phyloP scores from a whole-genome alignment of 1,284 basidiomycete species.

The Apiotrichum akiyoshidainum region DNA sequence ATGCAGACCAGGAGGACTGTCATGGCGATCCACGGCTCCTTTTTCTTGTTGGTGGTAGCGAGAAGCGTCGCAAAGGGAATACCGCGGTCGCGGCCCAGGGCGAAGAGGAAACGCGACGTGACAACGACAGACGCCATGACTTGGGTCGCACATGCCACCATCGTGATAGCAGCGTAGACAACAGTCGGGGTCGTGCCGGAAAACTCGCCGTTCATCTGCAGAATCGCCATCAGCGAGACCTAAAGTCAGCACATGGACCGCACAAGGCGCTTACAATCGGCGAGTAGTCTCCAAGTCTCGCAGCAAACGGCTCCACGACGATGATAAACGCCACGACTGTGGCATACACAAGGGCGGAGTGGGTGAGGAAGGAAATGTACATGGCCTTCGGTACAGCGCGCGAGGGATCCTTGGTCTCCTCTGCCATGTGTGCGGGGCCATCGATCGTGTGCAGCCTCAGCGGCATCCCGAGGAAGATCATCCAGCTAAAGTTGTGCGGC shows the following conservation, averaged over 20 bases:
- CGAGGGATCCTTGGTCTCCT: slow-evolving; percentile 39
- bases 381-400: slow-evolving; percentile 45
- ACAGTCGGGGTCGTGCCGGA: too few species aligned
- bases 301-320: too few species aligned
- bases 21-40: background rate
- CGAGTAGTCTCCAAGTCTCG: too few species aligned
- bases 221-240: too few species aligned
- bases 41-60: background rate
- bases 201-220: too few species aligned
- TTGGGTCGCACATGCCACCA: background rate
- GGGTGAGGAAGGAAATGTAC: slow-evolving; percentile 29
- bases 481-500: background rate
- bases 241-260: too few species aligned
- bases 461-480: slow-evolving; percentile 2
- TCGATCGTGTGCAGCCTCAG: background rate
- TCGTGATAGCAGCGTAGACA: background rate
- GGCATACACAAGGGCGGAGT: slow-evolving; percentile 2
- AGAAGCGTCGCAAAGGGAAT: slow-evolving; percentile 30
- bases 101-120: slow-evolving; percentile 45
- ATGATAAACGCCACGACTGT: too few species aligned
- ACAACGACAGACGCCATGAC: slow-evolving; percentile 43
- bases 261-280: too few species aligned
- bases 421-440: slow-evolving; percentile 1
- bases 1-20: background rate
- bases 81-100: slow-evolving; percentile 44